Evolutionary conservation across 2,329 filamentous ascomycete species (phyloP).

Genomic region (Fusarium drepaniforme): DNA sequence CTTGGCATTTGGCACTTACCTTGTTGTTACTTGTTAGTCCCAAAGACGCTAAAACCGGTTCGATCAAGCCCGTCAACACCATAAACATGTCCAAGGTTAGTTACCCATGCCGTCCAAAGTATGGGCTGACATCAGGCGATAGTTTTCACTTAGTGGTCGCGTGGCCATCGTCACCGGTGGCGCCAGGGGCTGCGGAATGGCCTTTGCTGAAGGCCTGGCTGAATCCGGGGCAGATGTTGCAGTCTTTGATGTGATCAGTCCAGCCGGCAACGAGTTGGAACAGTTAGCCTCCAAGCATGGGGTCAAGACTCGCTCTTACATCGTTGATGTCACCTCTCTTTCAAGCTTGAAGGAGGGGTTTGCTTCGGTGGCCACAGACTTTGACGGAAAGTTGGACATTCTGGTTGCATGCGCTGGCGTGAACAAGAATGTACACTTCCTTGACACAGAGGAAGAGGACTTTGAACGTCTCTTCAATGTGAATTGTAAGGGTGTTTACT

Average conservation of each 20-base stretch:
- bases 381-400: constrained; percentile 64
- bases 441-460: constrained; percentile 70
- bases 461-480: constrained; percentile 74
- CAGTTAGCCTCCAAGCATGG: constrained; percentile 55
- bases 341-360: constrained; percentile 63
- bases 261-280: constrained; percentile 61
- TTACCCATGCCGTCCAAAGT: background rate
- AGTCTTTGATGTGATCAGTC: constrained; percentile 69
- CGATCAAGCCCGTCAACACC: background rate
- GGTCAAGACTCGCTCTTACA: constrained; percentile 59
- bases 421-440: constrained; percentile 70
- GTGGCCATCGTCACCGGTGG: constrained; percentile 61
- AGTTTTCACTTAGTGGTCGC: constrained; percentile 63
- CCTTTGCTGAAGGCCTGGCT: constrained; percentile 68
- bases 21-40: background rate
- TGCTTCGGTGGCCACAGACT: constrained; percentile 57
- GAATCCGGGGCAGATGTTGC: constrained; percentile 68
- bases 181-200: constrained; percentile 71
- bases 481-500: constrained; percentile 75
- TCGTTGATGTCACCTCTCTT: constrained; percentile 62
- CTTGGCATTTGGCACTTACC: background rate
- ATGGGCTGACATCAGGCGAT: background rate
- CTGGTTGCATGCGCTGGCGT: constrained; percentile 71
- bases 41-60: background rate
- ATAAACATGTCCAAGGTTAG: background rate